These are phyloP conservation scores for Neofusicoccum laricinum DNA, from an alignment of 2,329 filamentous ascomycete genomes.

Conservation along the genomic window DNA sequence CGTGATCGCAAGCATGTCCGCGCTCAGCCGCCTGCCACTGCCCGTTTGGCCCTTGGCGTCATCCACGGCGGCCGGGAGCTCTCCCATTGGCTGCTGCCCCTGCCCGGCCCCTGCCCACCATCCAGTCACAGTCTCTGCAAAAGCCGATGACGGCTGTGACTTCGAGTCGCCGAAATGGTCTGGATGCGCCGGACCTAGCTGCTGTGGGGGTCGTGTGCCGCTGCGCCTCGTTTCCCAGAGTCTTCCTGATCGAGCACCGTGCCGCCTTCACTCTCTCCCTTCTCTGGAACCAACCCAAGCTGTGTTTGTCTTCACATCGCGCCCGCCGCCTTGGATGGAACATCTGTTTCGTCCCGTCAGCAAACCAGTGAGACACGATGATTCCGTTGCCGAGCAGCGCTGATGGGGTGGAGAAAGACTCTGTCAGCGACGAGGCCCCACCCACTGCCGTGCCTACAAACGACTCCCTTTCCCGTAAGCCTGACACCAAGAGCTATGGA, in stretches of 20 bases:
- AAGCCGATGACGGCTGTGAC: conserved; percentile 1
- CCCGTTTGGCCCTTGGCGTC: not conserved
- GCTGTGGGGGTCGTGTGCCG: conserved; percentile 1
- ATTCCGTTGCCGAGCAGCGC: not conserved
- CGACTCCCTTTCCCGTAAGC: not conserved
- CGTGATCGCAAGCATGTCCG: not conserved
- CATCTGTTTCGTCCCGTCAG: not conserved
- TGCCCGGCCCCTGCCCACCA: not conserved
- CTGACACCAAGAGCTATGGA: not conserved
- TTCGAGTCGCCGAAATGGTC: not conserved
- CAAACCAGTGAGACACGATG: not conserved
- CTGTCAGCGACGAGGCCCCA: not conserved
- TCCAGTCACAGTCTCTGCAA: not conserved
- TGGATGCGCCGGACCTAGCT: not conserved
- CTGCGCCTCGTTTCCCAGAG: conserved; percentile 6
- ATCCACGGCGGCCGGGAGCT: not conserved
- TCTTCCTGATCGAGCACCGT: not conserved
- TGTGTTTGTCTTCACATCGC: not conserved
- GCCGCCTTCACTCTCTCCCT: not conserved
- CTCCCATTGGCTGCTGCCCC: not conserved
- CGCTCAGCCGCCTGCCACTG: not conserved
- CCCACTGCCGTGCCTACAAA: not conserved
- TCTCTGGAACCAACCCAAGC: not conserved
- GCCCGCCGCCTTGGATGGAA: not conserved
- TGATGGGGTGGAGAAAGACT: not conserved